Evolutionary conservation across 257 asterid species (phyloP).

Genomic region (Forsythia suspensa): DNA sequence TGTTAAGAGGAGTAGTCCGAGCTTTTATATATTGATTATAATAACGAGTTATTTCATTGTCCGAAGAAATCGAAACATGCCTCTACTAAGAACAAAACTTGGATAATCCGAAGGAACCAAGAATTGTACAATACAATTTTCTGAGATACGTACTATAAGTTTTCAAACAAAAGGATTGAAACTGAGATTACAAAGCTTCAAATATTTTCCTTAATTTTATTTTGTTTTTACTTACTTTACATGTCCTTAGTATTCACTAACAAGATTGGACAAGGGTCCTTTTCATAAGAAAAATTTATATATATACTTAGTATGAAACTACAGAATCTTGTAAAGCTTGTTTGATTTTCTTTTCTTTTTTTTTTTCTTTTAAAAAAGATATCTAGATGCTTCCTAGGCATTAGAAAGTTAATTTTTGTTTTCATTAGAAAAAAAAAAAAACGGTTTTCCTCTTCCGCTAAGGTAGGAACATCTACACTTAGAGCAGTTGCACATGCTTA

Average conservation of each 20-base stretch:
- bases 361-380: no score
- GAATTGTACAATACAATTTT: neutral
- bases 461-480: no score
- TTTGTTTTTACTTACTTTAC: neutral
- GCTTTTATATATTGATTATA: neutral
- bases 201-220: neutral
- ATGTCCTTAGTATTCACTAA: neutral
- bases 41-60: neutral
- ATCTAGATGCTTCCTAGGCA: no score
- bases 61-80: neutral
- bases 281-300: neutral
- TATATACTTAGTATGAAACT: neutral
- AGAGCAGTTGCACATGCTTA: no score
- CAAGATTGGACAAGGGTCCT: neutral
- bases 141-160: neutral
- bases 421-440: no score
- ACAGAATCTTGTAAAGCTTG: neutral
- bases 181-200: constrained; percentile 16
- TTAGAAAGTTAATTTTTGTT: no score
- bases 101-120: neutral
- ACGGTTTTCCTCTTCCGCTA: no score
- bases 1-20: no score
- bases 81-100: neutral
- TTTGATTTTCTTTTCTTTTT: no score
- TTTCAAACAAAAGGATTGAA: neutral